These are phyloP conservation scores for Periglandula ipomoeae DNA, from an alignment of 2,329 filamentous ascomycete species.

Conservation along the genomic window DNA sequence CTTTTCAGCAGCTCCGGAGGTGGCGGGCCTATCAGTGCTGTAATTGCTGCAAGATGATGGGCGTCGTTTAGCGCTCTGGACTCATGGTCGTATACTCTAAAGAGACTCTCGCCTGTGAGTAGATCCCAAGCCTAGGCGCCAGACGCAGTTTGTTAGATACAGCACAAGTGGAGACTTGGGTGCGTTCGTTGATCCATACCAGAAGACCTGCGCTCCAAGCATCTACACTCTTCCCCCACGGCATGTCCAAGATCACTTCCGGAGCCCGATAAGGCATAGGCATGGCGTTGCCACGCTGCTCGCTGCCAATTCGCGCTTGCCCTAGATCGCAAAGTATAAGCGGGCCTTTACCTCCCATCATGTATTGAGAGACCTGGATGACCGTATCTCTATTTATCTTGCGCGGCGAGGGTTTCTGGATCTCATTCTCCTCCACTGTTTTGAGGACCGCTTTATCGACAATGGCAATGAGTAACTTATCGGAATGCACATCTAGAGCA, in stretches of 20 bases:
- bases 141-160: background rate
- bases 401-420: slow-evolving; percentile 19
- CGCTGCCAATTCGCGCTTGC: slow-evolving; percentile 23
- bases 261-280: slow-evolving; percentile 24
- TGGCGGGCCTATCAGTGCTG: slow-evolving; percentile 19
- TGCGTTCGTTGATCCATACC: slow-evolving; percentile 15
- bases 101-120: slow-evolving; percentile 14
- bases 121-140: slow-evolving; percentile 8
- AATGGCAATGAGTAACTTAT: slow-evolving; percentile 27
- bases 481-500: slow-evolving; percentile 24
- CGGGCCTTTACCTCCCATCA: slow-evolving; percentile 20
- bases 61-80: slow-evolving; percentile 17
- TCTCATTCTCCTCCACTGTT: slow-evolving; percentile 22
- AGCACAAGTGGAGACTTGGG: background rate
- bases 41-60: slow-evolving; percentile 20
- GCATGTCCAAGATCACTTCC: slow-evolving; percentile 27
- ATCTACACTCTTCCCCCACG: slow-evolving; percentile 24
- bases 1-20: slow-evolving; percentile 16
- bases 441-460: slow-evolving; percentile 20
- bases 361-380: slow-evolving; percentile 23
- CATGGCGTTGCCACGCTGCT: slow-evolving; percentile 18
- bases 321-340: slow-evolving; percentile 27
- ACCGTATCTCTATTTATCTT: slow-evolving; percentile 18
- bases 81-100: slow-evolving; percentile 15
- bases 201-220: slow-evolving; percentile 26